Evolutionary conservation across 2,329 filamentous ascomycete genomes (phyloP), one percentile per base, ranked within the genome.

Genomic region (Pseudopithomyces maydicus): DNA sequence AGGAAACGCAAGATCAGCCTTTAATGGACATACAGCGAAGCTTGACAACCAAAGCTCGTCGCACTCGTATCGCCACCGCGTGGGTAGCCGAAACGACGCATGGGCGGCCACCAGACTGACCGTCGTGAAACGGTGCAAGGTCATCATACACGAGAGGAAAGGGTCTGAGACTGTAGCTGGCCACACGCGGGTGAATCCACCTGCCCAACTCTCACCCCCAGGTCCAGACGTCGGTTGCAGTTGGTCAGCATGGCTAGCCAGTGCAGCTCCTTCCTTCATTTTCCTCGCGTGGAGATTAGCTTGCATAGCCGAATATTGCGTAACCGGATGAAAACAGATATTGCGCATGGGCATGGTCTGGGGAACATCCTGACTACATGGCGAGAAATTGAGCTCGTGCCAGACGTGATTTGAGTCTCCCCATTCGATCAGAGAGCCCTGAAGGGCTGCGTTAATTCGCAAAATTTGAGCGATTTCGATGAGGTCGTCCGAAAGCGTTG

Each of bases 291-390:
- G 48, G n/a, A 7, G 22, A 50, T 50, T 35, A 33, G 29, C 12
- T 29, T 39, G 32, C 47, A 50, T 39, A 39, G 47, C 47, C 38
- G 48, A 23, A 3, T 43, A 26, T 49, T 51, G 48, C 17, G 48
- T 42, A 51, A 51, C 48, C 48, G 48, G 48, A 17, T 51, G 26
- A 51, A 51, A 42, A 38, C 36, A 19, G 23, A 51, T 43, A 51
- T 42, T 51, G 12, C 23, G 48, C 48, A 51, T 29, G 26, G 26
- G 26, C 8, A 29, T 43, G 17, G 42, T 33, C 48, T 22, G 26
- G 36, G 22, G 36, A 19, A 22, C 43, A 49, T 12, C 10, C 26
- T 19, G 20, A 14, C 35, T 22, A 22, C 35, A n/a, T 19, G 1
- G 10, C 22, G 6, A 12, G n/a, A 33, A n/a, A 10, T 26, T 8